Percentiles rank a stretch among this genome's conserved stretches.
These are phyloP conservation scores for Calycina marina DNA, from an alignment of 2,329 filamentous ascomycete species.

Conservation along the genomic window DNA sequence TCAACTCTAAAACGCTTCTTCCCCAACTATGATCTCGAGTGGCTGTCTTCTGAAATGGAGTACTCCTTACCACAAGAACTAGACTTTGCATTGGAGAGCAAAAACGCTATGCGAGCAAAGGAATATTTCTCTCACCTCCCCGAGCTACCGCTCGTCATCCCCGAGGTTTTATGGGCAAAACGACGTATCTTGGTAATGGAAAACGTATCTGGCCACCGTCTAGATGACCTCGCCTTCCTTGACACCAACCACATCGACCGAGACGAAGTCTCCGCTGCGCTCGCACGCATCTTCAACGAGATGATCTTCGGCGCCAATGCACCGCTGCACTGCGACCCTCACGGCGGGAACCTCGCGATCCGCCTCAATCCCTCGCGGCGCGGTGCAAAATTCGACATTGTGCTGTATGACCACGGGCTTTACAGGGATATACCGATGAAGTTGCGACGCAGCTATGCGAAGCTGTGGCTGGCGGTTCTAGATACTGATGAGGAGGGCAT, in stretches of 20 bases:
- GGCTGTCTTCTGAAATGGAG: slow-evolving; percentile 90
- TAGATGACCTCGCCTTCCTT: slow-evolving; percentile 78
- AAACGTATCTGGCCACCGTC: slow-evolving; percentile 69
- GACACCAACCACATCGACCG: slow-evolving; percentile 79
- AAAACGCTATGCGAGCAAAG: slow-evolving; percentile 67
- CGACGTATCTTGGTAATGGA: slow-evolving; percentile 92
- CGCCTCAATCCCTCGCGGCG: slow-evolving; percentile 54
- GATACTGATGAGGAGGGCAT: slow-evolving; percentile 75
- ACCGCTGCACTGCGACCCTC: slow-evolving; percentile 89
- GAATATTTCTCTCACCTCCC: slow-evolving; percentile 66
- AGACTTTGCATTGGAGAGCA: slow-evolving; percentile 73
- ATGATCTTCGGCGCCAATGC: slow-evolving; percentile 94
- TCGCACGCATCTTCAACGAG: slow-evolving; percentile 92
- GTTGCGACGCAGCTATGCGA: slow-evolving; percentile 76
- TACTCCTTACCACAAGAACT: slow-evolving; percentile 79
- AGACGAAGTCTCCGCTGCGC: slow-evolving; percentile 83
- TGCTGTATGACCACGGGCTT: slow-evolving; percentile 92
- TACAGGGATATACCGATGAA: slow-evolving; percentile 80
- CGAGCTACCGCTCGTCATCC: slow-evolving; percentile 72
- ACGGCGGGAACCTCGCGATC: slow-evolving; percentile 91
- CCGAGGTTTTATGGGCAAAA: slow-evolving; percentile 78
- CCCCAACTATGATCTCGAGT: slow-evolving; percentile 93
- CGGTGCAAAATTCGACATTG: slow-evolving; percentile 75
- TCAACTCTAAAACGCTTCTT: slow-evolving; percentile 83
- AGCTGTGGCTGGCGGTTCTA: slow-evolving; percentile 93